Evolutionary conservation across 192 early-diverging fungal genomes (phyloP), one percentile per base, ranked within the genome.

Genomic region (Entophlyctis luteolus): DNA sequence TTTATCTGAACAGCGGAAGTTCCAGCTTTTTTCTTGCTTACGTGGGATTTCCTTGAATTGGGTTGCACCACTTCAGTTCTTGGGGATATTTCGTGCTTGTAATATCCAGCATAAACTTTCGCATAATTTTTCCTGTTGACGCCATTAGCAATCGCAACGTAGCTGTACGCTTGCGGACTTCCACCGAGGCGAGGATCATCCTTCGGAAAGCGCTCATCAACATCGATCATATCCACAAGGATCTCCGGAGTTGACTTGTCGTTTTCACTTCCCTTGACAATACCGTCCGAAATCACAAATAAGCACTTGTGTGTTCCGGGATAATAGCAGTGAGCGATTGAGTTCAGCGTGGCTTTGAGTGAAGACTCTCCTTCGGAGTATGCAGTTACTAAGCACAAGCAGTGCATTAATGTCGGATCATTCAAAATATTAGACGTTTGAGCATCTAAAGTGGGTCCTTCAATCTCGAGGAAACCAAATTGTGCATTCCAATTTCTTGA

Each of bases 121-220:
- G 95, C 95, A 84, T 88, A 91, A 75, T 98, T 98, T 76, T 93
- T 89, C 16, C 92, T 86, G 73, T 92, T 93, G 42, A 81, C 72
- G n/a, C 95, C 95, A 63, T 94, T 89, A 36, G 91, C 93, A 67
- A 98, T 93, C 32, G 95, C 90, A 29, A 95, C 86, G 59, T 83
- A 79, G 35, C 59, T 71, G 73, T 91, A 94, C 25, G 90, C 86
- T 70, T 88, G 80, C 6, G 92, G 85, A 74, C 85, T 72, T 2
- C 71, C 71, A 25, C 73, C 75, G 25, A 38, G 29, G 37, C 47
- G 32, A 16, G 79, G 76, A 57, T 77, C 79, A 12, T 81, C 79
- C 22, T 76, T 59, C 20, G 28, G 33, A 67, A 81, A 81, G 6
- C 79, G 67, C 37, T 68, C 69, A 47, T 81, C 79, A 18, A 77